Conservation (phyloP, 2,329 filamentous ascomycete species). For the Colletotrichum euphorbiae region DNA sequence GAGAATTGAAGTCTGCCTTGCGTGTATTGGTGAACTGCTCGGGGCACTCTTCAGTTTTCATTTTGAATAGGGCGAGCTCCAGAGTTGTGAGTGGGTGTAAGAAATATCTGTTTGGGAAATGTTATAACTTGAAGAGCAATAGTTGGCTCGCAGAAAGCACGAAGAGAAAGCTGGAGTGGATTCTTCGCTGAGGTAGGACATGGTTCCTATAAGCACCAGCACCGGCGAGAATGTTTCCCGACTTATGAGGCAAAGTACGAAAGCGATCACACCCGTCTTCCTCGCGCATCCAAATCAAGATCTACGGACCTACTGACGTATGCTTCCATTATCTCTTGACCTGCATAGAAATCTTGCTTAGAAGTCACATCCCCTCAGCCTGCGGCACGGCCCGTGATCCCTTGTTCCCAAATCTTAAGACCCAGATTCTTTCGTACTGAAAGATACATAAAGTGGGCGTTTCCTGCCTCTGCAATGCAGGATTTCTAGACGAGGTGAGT, state of each 20-base stretch:
- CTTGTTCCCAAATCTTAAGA: not conserved
- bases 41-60: slow-evolving; percentile 19
- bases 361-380: not conserved
- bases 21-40: slow-evolving; percentile 12
- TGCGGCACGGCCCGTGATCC: slow-evolving; percentile 16
- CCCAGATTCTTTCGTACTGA: too few species aligned
- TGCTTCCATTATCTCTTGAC: not conserved
- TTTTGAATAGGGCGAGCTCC: not conserved
- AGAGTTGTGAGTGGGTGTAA: too few species aligned
- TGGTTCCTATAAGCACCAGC: too few species aligned
- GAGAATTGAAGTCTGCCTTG: slow-evolving; percentile 30
- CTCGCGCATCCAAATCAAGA: not conserved
- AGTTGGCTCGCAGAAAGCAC: too few species aligned
- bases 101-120: too few species aligned
- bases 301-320: not conserved
- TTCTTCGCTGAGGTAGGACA: too few species aligned
- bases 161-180: not conserved
- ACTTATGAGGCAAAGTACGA: not conserved
- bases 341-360: not conserved
- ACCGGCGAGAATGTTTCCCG: too few species aligned
- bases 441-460: not conserved
- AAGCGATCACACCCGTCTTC: not conserved
- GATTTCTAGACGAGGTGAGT: not conserved
- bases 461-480: not conserved
- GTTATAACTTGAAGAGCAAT: not conserved